Evolutionary conservation across 768 basidiomycete species (phyloP), one percentile per base, ranked within the genome.

Genomic region (Rhizopogon vulgaris): DNA sequence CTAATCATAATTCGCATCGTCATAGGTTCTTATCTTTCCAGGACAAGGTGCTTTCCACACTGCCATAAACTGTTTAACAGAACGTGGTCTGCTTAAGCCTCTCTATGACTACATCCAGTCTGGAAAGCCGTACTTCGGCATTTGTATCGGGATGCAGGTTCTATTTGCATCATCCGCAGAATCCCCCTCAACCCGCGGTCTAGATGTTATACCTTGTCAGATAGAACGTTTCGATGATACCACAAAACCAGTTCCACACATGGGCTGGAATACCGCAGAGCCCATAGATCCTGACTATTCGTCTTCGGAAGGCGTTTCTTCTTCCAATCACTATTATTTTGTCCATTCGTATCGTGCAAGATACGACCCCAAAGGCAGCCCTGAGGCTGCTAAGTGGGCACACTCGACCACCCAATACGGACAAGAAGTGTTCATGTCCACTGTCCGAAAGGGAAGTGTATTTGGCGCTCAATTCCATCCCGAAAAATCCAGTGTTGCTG

Each of bases 71-170:
- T 84, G 88, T 52, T 82, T 99, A 47, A 69, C 72, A 14, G 67
- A 77, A 15, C 83, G 83, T 55, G 90, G 88, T 18, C 79, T 94
- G 53, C 77, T 88, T 34, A 80, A 88, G 56, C 93, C 91, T 24
- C 76, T 99, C 52, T 79, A 78, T 55, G 70, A 78, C 47, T 99
- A 97, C 68, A 84, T 99, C 60, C 69, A 71, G 14, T 90, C 90
- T 10, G 95, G 96, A 24, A 81, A 78, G 60, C 96, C 95, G 2
- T 99, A 96, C 71, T 91, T 96, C 70, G 92, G 92, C 37, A 98
- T 99, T 73, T 99, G 96, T 72, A 90, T 99, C 63, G 96, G 96
- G 61, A 87, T 99, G 85, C 96, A 99, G 70, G 82, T 96, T 52
- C 88, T 99, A 55, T 98, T 93, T 71, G 73, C 79, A 52, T 83